phyloP scores from a whole-genome alignment of 331 rosid genomes.

The Dryas integrifolia region DNA sequence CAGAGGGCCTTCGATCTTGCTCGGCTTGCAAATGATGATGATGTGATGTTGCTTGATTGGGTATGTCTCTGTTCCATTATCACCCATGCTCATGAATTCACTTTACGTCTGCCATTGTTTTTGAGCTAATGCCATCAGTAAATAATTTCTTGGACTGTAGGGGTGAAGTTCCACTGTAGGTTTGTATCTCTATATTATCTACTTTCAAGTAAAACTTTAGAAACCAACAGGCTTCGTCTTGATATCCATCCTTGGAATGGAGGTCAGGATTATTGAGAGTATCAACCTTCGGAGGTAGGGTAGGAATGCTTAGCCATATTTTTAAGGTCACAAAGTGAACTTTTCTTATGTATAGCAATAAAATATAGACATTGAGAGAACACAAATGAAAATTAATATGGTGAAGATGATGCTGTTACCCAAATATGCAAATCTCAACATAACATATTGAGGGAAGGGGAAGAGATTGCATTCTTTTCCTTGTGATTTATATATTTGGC shows the following conservation, averaged over 20 bases:
- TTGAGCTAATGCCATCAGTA: background rate
- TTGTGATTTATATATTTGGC: background rate
- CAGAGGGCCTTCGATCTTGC: conserved; percentile 98
- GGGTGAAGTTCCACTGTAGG: background rate
- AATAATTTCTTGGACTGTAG: background rate
- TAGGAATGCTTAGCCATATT: background rate
- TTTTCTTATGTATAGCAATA: background rate
- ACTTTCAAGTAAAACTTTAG: background rate
- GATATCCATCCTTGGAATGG: background rate
- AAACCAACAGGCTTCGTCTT: background rate
- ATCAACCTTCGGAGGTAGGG: background rate
- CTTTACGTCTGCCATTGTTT: background rate
- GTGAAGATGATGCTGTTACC: background rate
- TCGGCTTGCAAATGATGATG: conserved; percentile 97
- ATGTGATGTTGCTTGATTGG: conserved; percentile 99
- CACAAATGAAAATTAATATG: background rate
- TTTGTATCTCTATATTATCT: background rate
- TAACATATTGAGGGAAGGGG: background rate
- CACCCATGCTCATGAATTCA: background rate
- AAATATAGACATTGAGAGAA: background rate
- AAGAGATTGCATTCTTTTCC: background rate
- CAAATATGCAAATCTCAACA: too few species aligned
- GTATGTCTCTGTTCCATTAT: conserved; percentile 40
- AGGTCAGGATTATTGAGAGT: background rate
- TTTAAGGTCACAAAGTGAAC: background rate